phyloP scores from a whole-genome alignment of 495 filamentous ascomycete species.

The Neurospora pannonica region DNA sequence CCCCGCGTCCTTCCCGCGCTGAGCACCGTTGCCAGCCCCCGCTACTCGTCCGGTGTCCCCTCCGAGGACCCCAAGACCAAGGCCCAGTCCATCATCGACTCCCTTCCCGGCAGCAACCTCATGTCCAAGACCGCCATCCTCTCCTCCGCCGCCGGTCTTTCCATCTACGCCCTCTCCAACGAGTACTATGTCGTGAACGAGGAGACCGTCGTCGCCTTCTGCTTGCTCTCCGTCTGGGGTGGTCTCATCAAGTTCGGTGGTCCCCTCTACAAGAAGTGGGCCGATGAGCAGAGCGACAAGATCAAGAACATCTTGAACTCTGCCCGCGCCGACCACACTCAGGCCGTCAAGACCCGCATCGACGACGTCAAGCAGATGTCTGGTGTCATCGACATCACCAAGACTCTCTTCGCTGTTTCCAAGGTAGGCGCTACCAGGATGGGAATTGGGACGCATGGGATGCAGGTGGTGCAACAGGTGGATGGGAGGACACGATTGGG shows the following conservation, averaged over 20 bases:
- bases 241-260: constrained; percentile 85
- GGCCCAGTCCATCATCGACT: constrained; percentile 88
- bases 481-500: not conserved
- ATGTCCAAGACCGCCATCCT: constrained; percentile 94
- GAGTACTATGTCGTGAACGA: constrained; percentile 99
- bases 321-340: constrained; percentile 86
- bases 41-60: constrained; percentile 68
- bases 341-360: constrained; percentile 88
- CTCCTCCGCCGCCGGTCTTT: constrained; percentile 81
- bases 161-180: constrained; percentile 94
- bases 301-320: constrained; percentile 87
- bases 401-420: constrained; percentile 92
- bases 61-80: constrained; percentile 80
- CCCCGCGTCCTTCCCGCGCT: constrained; percentile 64
- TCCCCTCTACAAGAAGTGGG: constrained; percentile 87
- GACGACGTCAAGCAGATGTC: constrained; percentile 86
- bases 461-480: not conserved
- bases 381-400: constrained; percentile 90
- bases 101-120: constrained; percentile 75
- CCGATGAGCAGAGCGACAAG: constrained; percentile 74
- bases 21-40: constrained; percentile 51
- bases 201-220: constrained; percentile 86
- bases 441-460: not conserved
- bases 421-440: constrained; percentile 52
- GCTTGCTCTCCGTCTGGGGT: constrained; percentile 79